phyloP scores from a whole-genome alignment of 2,329 filamentous ascomycete genomes.

The Penicillium sp. region DNA sequence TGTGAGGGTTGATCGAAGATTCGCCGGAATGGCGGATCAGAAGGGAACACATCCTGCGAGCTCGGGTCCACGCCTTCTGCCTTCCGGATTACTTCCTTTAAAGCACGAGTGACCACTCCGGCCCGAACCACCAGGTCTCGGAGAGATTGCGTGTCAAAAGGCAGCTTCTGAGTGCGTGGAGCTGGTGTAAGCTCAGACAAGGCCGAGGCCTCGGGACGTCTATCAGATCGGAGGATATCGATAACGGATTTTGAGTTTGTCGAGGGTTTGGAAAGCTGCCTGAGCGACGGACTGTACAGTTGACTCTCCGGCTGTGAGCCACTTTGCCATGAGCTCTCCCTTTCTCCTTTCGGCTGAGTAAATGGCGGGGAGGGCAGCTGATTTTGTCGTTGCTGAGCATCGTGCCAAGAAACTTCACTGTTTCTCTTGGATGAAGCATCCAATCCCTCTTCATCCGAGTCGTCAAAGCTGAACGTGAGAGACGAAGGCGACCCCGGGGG shows the following conservation, averaged over 20 bases:
- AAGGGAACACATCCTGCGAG: slow-evolving; percentile 28
- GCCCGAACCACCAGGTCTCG: slow-evolving; percentile 55
- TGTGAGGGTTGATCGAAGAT: slow-evolving; percentile 44
- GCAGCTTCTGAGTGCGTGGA: slow-evolving; percentile 50
- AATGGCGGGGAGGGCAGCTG: slow-evolving; percentile 24
- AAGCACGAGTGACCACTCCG: slow-evolving; percentile 46
- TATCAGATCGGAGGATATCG: slow-evolving; percentile 54
- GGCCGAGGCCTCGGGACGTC: slow-evolving; percentile 31
- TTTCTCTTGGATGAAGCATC: slow-evolving; percentile 29
- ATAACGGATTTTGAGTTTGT: slow-evolving; percentile 59
- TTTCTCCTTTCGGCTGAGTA: slow-evolving; percentile 21
- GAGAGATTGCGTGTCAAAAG: slow-evolving; percentile 62
- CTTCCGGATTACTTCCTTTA: slow-evolving; percentile 49
- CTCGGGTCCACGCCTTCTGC: slow-evolving; percentile 43
- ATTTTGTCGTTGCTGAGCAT: slow-evolving; percentile 20
- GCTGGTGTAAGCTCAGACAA: slow-evolving; percentile 21
- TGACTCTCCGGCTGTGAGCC: slow-evolving; percentile 21
- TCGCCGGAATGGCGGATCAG: slow-evolving; percentile 46
- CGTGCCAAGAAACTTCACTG: slow-evolving; percentile 32
- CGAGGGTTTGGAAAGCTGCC: slow-evolving; percentile 53
- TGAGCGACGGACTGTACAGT: slow-evolving; percentile 27
- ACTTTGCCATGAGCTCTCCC: slow-evolving; percentile 28
- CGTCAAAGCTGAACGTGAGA: slow-evolving; percentile 55
- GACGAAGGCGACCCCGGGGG: slow-evolving; percentile 53
- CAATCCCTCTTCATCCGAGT: slow-evolving; percentile 52